A percentile compares a stretch with the other conserved stretches of the same genome.
Evolutionary conservation across 2,329 filamentous ascomycete genomes (phyloP).

Genomic region (Endoconidiophora laricicola): DNA sequence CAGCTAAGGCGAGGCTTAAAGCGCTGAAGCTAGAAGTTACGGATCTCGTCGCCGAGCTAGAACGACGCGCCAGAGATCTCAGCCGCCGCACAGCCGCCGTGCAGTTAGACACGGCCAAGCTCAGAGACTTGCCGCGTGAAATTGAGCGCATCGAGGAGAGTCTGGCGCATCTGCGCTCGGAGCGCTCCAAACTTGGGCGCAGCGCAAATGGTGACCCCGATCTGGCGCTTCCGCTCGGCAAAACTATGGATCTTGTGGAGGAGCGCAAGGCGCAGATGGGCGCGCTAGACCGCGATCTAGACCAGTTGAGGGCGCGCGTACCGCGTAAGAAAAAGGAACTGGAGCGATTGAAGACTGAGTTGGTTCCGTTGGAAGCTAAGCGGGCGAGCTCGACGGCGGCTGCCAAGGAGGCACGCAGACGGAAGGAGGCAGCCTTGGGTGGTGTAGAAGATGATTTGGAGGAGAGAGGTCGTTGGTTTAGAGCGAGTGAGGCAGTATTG

Average conservation of each 20-base stretch:
- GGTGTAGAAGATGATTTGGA: slow-evolving; percentile 53
- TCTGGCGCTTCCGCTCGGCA: slow-evolving; percentile 39
- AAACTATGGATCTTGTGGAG: slow-evolving; percentile 37
- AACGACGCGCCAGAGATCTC: slow-evolving; percentile 43
- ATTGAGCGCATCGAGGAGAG: slow-evolving; percentile 31
- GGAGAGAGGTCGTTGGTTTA: slow-evolving; percentile 59
- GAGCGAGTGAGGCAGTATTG: slow-evolving; percentile 48
- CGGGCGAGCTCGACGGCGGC: slow-evolving; percentile 47
- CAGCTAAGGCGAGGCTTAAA: slow-evolving; percentile 60
- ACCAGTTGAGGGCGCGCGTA: slow-evolving; percentile 42
- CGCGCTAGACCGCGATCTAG: slow-evolving; percentile 46
- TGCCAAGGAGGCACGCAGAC: slow-evolving; percentile 52
- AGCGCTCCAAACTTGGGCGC: slow-evolving; percentile 19
- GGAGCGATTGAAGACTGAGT: slow-evolving; percentile 49
- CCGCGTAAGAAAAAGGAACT: slow-evolving; percentile 51
- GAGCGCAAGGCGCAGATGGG: slow-evolving; percentile 33
- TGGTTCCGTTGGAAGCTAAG: slow-evolving; percentile 51
- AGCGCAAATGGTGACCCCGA: slow-evolving; percentile 18
- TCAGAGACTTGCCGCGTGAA: slow-evolving; percentile 35
- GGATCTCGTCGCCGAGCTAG: slow-evolving; percentile 55
- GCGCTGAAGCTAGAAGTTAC: slow-evolving; percentile 65
- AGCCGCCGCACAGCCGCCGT: slow-evolving; percentile 35
- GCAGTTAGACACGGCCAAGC: slow-evolving; percentile 28
- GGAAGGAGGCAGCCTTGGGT: slow-evolving; percentile 49
- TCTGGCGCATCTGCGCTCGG: slow-evolving; percentile 28